Conservation (phyloP, 192 early-diverging fungal species). For the Linnemannia hyalina region DNA sequence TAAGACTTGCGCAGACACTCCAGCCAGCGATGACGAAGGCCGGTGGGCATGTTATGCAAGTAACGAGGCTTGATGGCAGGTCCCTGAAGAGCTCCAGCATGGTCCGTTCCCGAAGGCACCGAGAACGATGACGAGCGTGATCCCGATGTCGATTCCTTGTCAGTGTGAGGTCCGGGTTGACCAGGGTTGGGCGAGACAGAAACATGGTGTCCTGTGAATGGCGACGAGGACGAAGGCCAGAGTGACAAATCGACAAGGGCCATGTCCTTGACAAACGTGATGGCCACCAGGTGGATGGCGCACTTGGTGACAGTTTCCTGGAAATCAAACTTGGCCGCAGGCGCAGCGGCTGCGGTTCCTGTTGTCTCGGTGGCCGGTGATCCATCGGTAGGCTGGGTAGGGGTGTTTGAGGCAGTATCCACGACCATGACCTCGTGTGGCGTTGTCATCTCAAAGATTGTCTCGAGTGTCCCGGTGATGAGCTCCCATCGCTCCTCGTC, state of each 20-base stretch:
- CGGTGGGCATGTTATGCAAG: slow-evolving; percentile 60
- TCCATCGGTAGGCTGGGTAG: neutral
- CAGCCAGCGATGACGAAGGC: slow-evolving; percentile 65
- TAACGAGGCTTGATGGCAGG: slow-evolving; percentile 45
- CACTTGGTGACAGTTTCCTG: slow-evolving; percentile 92
- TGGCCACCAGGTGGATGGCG: slow-evolving; percentile 87
- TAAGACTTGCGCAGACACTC: slow-evolving; percentile 89
- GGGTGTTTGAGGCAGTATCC: slow-evolving; percentile 27
- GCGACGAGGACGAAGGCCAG: slow-evolving; percentile 59
- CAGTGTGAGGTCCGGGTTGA: neutral
- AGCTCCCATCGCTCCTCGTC: slow-evolving; percentile 82
- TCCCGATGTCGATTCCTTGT: slow-evolving; percentile 8
- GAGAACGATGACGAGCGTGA: slow-evolving; percentile 47
- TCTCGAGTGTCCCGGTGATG: slow-evolving; percentile 76
- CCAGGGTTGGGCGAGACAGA: slow-evolving; percentile 19
- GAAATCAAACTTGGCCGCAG: slow-evolving; percentile 74
- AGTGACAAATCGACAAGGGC: slow-evolving; percentile 70
- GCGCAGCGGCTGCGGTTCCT: neutral
- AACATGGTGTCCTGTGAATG: slow-evolving; percentile 70
- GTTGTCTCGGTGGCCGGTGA: neutral
- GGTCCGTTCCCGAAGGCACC: slow-evolving; percentile 16
- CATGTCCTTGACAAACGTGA: slow-evolving; percentile 92
- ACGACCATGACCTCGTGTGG: slow-evolving; percentile 80
- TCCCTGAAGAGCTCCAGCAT: slow-evolving; percentile 6
- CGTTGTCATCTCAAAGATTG: slow-evolving; percentile 88